Evolutionary conservation across 208 protist species (phyloP), one percentile per base, ranked within the genome.

Genomic region (Crithidia mellificae): DNA sequence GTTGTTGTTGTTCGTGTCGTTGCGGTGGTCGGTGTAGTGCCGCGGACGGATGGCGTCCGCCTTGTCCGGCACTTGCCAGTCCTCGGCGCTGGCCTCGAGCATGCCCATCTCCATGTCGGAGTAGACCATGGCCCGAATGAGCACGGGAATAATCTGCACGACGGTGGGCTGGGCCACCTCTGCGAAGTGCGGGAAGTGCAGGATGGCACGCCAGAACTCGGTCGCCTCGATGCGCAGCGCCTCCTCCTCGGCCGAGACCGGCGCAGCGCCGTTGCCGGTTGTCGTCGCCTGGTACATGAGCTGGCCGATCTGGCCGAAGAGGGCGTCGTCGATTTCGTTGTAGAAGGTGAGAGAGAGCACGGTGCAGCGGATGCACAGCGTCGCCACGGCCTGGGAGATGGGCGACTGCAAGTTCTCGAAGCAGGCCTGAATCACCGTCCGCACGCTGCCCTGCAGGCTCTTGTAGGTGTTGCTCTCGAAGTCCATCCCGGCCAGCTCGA

Each of bases 51-150:
- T 93, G 24, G 93, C 89, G 39, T 96, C 90, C 5, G 81, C 47
- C 75, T 88, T 87, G 61, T 96, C 91, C 14, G 87, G 86, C 41
- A 85, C 84, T 43, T 88, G 77, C 81, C 85, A 90, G 63, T 97
- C 92, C 49, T 90, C 75, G 6, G 85, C 81, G 62, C 73, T 81
- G 12, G 80, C 91, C 59, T 87, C 77, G 25, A 97, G 81, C 81
- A 89, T 88, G 39, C 80, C 77, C 39, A 96, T 88, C 68, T 98
- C 95, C 69, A 94, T 87, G 17, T 96, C 90, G 19, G 86, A 91
- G 80, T 97, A 97, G 49, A 94, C 72, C 92, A 98, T 97, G 7
- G 84, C 81, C 12, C 70, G 70, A 38, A 98, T 87, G n/a, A 98
- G 72, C 9, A 87, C 56, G 9, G 90, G 89, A 15, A 97, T 83